Percentiles rank a stretch among this genome's conserved stretches.
phyloP scores from a whole-genome alignment of 2,329 filamentous ascomycete genomes.

The Salinomyces thailandicus region DNA sequence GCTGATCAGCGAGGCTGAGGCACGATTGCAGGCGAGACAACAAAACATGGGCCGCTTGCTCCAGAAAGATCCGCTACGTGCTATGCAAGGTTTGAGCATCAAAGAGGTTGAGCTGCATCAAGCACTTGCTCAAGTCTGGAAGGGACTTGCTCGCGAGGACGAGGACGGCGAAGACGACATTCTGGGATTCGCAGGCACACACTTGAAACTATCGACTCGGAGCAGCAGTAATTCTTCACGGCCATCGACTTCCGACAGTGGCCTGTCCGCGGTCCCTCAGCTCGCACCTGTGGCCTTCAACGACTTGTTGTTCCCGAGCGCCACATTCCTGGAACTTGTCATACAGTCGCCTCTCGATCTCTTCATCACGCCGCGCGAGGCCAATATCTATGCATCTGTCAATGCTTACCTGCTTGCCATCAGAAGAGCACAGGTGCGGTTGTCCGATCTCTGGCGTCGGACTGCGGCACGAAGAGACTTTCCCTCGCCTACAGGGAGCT shows the following conservation, averaged over 20 bases:
- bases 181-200: constrained; percentile 69
- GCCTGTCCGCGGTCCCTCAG: constrained; percentile 25
- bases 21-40: constrained; percentile 64
- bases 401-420: constrained; percentile 81
- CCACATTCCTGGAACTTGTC: constrained; percentile 59
- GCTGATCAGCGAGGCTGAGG: constrained; percentile 74
- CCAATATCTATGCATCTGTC: constrained; percentile 71
- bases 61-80: constrained; percentile 42
- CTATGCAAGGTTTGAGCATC: constrained; percentile 54
- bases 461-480: constrained; percentile 67
- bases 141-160: constrained; percentile 61
- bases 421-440: constrained; percentile 70
- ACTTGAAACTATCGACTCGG: constrained; percentile 55
- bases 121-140: constrained; percentile 68
- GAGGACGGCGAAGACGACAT: constrained; percentile 66
- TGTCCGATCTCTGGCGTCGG: constrained; percentile 80
- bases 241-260: constrained; percentile 31
- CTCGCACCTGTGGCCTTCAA: constrained; percentile 52
- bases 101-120: constrained; percentile 81
- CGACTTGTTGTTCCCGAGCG: constrained; percentile 70
- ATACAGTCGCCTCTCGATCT: constrained; percentile 75
- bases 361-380: constrained; percentile 66
- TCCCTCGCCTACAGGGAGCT: constrained; percentile 56
- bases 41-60: constrained; percentile 43
- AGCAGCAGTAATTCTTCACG: constrained; percentile 31